Conservation (phyloP, 176 grass and related monocot species). For the Puccinellia tenuiflora region DNA sequence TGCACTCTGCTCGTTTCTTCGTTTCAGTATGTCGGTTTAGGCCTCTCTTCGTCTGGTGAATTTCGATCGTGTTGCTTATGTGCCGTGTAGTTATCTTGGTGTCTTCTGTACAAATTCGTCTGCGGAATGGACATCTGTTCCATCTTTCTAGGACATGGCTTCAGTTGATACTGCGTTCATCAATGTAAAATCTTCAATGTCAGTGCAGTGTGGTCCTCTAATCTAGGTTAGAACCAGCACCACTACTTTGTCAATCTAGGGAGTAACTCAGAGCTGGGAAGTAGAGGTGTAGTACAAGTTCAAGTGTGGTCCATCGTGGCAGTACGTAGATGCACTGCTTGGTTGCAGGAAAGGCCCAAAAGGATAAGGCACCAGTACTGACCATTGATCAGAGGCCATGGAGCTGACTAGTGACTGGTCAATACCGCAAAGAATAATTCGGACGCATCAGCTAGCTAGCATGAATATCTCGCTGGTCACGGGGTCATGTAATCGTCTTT, state of each 20-base stretch:
- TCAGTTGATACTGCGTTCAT: not conserved
- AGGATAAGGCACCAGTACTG: not conserved
- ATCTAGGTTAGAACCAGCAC: not conserved
- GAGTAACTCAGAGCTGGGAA: not conserved
- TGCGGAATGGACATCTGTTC: not conserved
- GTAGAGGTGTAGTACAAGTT: not conserved
- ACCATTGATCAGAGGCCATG: not conserved
- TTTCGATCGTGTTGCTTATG: not conserved
- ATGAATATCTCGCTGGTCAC: not conserved
- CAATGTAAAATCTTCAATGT: not conserved
- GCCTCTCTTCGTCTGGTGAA: not conserved
- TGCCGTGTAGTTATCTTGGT: not conserved
- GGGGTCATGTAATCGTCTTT: not conserved
- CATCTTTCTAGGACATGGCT: too few species aligned
- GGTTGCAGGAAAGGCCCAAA: not conserved
- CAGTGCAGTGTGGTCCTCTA: not conserved
- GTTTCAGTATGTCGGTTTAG: not conserved
- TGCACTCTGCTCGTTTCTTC: conserved; percentile 23
- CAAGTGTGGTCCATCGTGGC: not conserved
- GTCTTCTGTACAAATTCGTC: conserved; percentile 26
- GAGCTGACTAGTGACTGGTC: not conserved
- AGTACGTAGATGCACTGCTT: not conserved
- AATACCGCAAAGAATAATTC: not conserved
- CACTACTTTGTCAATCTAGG: not conserved
- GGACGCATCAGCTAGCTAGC: not conserved